A percentile compares a stretch with the other conserved stretches of the same genome.
Conservation (phyloP, 1,284 basidiomycete species). For the Leccinum brunneo-olivaceum region DNA sequence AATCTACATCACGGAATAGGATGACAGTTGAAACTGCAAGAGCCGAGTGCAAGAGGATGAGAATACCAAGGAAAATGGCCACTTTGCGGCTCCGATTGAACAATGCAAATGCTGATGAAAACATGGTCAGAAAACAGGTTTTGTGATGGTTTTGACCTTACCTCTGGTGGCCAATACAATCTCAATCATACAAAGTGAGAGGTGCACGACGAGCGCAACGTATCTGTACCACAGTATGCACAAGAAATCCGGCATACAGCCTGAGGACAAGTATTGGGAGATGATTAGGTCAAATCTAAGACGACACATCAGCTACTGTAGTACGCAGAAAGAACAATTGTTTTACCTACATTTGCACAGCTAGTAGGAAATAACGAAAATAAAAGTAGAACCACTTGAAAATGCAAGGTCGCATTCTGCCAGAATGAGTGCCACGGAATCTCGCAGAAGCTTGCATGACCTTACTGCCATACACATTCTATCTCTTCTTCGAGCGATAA, state of each 20-base stretch:
- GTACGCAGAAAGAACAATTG: too few relatives aligned
- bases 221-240: slow-evolving; percentile 18
- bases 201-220: background rate
- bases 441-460: background rate
- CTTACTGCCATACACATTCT: slow-evolving; percentile 23
- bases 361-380: slow-evolving; percentile 16
- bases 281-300: slow-evolving; percentile 12
- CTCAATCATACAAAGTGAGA: slow-evolving; percentile 9
- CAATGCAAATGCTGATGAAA: slow-evolving; percentile 18
- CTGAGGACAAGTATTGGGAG: slow-evolving; percentile 12
- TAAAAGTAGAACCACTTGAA: slow-evolving; percentile 23
- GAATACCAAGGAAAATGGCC: slow-evolving; percentile 5
- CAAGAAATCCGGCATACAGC: background rate
- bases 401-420: slow-evolving; percentile 12
- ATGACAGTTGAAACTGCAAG: background rate
- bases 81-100: slow-evolving; percentile 19
- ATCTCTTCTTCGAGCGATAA: slow-evolving; percentile 14
- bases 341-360: slow-evolving; percentile 13
- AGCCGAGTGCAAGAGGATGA: slow-evolving; percentile 11
- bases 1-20: background rate
- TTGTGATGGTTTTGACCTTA: slow-evolving; percentile 6
- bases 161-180: slow-evolving; percentile 16
- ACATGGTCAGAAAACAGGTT: background rate
- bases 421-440: background rate
- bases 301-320: background rate